Evolutionary conservation across 2,329 filamentous ascomycete genomes (phyloP).

Genomic region (Pseudogymnoascus sp.): DNA sequence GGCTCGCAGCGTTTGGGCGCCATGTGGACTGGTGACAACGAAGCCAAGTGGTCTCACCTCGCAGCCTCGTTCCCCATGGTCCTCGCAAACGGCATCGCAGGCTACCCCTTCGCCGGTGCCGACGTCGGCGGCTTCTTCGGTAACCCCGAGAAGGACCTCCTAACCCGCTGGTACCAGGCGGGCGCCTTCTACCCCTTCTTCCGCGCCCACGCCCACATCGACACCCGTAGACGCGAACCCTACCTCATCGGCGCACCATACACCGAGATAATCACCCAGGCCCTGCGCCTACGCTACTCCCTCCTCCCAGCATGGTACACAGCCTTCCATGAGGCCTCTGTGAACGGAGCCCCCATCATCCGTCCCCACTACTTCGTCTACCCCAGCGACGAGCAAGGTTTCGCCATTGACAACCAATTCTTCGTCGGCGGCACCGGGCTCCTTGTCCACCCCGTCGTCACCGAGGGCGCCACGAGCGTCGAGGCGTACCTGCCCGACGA

Average conservation of each 20-base stretch:
- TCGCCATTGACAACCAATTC: constrained; percentile 84
- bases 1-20: constrained; percentile 84
- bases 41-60: constrained; percentile 85
- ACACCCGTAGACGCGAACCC: constrained; percentile 86
- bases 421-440: constrained; percentile 84
- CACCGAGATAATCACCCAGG: constrained; percentile 75
- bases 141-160: constrained; percentile 85
- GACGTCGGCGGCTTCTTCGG: constrained; percentile 98
- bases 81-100: constrained; percentile 82
- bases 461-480: constrained; percentile 61
- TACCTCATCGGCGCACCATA: constrained; percentile 83
- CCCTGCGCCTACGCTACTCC: constrained; percentile 79
- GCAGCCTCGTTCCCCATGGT: constrained; percentile 90
- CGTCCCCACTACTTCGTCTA: constrained; percentile 90
- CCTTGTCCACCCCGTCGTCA: constrained; percentile 83
- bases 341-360: constrained; percentile 77
- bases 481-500: constrained; percentile 84
- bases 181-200: constrained; percentile 98
- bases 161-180: constrained; percentile 92
- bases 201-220: constrained; percentile 93
- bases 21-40: constrained; percentile 99
- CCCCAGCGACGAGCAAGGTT: constrained; percentile 77
- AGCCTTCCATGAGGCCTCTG: constrained; percentile 82
- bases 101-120: constrained; percentile 88
- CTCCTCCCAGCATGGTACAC: constrained; percentile 94